phyloP scores from a whole-genome alignment of 2,329 filamentous ascomycete genomes.

The Thielaviopsis punctulata region DNA sequence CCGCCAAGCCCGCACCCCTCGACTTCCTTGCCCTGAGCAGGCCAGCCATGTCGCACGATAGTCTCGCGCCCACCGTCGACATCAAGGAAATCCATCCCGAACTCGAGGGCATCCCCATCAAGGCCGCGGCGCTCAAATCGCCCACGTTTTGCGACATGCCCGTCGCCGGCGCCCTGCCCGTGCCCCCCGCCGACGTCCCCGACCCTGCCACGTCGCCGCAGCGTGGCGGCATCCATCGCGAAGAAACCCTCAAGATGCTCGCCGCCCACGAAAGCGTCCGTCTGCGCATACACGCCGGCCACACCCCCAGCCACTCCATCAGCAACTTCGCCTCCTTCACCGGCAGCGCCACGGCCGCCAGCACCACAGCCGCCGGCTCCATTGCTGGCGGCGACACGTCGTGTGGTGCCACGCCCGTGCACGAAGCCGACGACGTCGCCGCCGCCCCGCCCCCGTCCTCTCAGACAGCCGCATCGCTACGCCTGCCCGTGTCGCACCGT shows the following conservation, averaged over 20 bases:
- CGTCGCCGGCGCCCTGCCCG: not conserved
- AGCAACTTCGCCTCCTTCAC: slow-evolving; percentile 28
- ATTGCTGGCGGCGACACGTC: slow-evolving; percentile 3
- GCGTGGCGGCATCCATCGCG: slow-evolving; percentile 15
- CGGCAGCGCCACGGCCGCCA: slow-evolving; percentile 18
- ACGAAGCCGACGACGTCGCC: slow-evolving; percentile 10
- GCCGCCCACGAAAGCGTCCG: slow-evolving; percentile 31
- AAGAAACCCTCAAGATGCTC: slow-evolving; percentile 28
- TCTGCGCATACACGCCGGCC: slow-evolving; percentile 44
- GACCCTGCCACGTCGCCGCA: slow-evolving; percentile 2
- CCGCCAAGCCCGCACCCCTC: slow-evolving; percentile 13
- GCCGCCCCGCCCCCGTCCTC: not conserved
- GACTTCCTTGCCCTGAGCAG: slow-evolving; percentile 20
- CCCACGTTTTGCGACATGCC: slow-evolving; percentile 30
- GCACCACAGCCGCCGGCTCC: slow-evolving; percentile 7
- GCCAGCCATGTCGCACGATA: slow-evolving; percentile 12
- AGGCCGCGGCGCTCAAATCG: slow-evolving; percentile 33
- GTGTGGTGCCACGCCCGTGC: slow-evolving; percentile 10
- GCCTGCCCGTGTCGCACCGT: not conserved
- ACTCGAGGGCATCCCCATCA: slow-evolving; percentile 42
- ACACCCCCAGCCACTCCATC: slow-evolving; percentile 43
- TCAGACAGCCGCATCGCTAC: not conserved
- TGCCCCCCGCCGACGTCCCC: no score
- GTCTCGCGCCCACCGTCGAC: slow-evolving; percentile 33
- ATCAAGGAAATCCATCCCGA: slow-evolving; percentile 39